phyloP scores from a whole-genome alignment of 2,329 filamentous ascomycete genomes.

The Teratosphaeria destructans region DNA sequence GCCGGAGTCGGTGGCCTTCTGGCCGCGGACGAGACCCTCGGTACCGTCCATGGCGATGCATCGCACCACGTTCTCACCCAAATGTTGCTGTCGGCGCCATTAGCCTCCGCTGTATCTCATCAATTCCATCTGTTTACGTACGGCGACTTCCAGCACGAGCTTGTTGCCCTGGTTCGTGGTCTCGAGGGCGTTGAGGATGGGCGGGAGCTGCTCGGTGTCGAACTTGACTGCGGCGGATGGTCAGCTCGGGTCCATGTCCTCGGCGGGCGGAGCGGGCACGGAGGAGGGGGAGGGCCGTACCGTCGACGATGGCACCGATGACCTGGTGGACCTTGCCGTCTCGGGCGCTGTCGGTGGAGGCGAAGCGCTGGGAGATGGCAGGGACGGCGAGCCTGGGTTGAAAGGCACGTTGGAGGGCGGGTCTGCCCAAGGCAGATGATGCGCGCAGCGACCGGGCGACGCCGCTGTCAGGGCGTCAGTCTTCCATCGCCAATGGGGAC shows the following conservation, averaged over 20 bases:
- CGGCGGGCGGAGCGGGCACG: constrained; percentile 2
- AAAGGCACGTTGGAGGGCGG: constrained; percentile 47
- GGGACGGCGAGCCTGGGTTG: constrained; percentile 49
- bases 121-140: constrained; percentile 42
- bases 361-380: constrained; percentile 51
- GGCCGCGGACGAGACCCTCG: constrained; percentile 96
- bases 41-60: constrained; percentile 99
- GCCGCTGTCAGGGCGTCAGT: constrained; percentile 42
- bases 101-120: constrained; percentile 12
- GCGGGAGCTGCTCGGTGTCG: constrained; percentile 80
- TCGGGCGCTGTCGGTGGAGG: constrained; percentile 46
- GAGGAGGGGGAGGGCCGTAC: constrained; percentile 45
- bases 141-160: constrained; percentile 90
- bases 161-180: constrained; percentile 87
- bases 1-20: constrained; percentile 77
- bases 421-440: constrained; percentile 47
- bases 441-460: constrained; percentile 55
- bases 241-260: constrained; percentile 18
- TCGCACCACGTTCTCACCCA: constrained; percentile 97
- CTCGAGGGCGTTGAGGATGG: constrained; percentile 94
- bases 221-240: constrained; percentile 68
- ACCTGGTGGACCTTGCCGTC: constrained; percentile 66
- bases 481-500: constrained; percentile 26
- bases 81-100: constrained; percentile 67
- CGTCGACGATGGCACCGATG: constrained; percentile 98